Percentiles rank a stretch among this genome's conserved stretches.
Evolutionary conservation across 2,329 filamentous ascomycete species (phyloP).

Genomic region (Shiraia bambusicola): DNA sequence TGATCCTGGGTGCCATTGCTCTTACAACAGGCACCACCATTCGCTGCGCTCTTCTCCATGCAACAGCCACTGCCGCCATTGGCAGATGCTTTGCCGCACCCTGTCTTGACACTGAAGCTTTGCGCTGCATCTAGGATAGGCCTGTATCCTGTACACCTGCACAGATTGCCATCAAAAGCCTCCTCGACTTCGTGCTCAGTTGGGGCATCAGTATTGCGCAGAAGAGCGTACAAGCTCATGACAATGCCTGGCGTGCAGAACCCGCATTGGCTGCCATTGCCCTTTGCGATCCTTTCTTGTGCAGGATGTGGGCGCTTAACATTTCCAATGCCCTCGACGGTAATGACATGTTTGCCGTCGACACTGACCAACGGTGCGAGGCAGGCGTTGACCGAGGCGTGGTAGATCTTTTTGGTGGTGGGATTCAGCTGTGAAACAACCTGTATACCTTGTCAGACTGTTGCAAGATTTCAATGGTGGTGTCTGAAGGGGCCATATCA

Average conservation of each 20-base stretch:
- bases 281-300: constrained; percentile 87
- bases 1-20: constrained; percentile 40
- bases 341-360: constrained; percentile 97
- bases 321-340: constrained; percentile 92
- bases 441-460: constrained; percentile 33
- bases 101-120: constrained; percentile 69
- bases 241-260: constrained; percentile 98
- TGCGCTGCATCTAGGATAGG: constrained; percentile 93
- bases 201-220: constrained; percentile 79
- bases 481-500: no score
- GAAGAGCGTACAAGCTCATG: constrained; percentile 91
- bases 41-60: constrained; percentile 56
- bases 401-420: constrained; percentile 88
- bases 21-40: constrained; percentile 47
- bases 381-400: constrained; percentile 95
- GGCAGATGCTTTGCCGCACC: constrained; percentile 57
- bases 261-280: constrained; percentile 89
- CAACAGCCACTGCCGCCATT: constrained; percentile 71
- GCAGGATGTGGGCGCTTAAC: constrained; percentile 82
- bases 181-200: constrained; percentile 86
- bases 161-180: constrained; percentile 95
- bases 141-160: constrained; percentile 91
- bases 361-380: constrained; percentile 88
- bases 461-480: no score
- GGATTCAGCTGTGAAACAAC: constrained; percentile 91